Conservation (phyloP, 2,329 filamentous ascomycete species). For the Helicocarpus griseus region DNA sequence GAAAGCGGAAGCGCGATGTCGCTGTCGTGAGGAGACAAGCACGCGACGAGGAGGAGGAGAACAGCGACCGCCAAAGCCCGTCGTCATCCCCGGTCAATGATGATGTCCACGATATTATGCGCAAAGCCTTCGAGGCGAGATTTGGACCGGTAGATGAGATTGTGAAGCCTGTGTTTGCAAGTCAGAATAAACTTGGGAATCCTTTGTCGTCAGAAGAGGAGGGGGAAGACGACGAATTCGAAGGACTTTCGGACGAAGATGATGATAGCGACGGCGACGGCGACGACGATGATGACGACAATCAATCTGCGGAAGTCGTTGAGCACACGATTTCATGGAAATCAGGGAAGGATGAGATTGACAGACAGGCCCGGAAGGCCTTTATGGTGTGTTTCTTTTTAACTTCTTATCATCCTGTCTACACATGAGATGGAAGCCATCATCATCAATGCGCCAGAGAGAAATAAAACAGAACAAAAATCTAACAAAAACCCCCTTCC, state of each 20-base stretch:
- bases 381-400: conserved; percentile 63
- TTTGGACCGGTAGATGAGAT: conserved; percentile 61
- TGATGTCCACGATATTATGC: conserved; percentile 65
- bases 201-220: conserved; percentile 12
- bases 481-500: neutral
- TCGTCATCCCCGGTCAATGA: conserved; percentile 33
- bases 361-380: conserved; percentile 61
- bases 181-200: conserved; percentile 5
- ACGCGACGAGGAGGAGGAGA: conserved; percentile 15
- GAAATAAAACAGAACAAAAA: neutral
- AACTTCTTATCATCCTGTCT: no score
- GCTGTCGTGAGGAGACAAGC: conserved; percentile 20
- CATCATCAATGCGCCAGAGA: neutral
- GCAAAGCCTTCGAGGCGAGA: conserved; percentile 75
- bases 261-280: conserved; percentile 30
- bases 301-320: conserved; percentile 47
- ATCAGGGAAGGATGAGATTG: conserved; percentile 39
- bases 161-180: conserved; percentile 9
- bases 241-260: conserved; percentile 44
- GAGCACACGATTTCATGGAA: conserved; percentile 46
- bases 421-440: no score
- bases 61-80: conserved; percentile 14
- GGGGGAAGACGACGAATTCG: conserved; percentile 43
- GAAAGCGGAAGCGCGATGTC: conserved; percentile 41
- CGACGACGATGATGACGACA: conserved; percentile 17